These are phyloP conservation scores for Scutellaria baicalensis DNA, from an alignment of 257 asterid genomes.

Conservation along the genomic window DNA sequence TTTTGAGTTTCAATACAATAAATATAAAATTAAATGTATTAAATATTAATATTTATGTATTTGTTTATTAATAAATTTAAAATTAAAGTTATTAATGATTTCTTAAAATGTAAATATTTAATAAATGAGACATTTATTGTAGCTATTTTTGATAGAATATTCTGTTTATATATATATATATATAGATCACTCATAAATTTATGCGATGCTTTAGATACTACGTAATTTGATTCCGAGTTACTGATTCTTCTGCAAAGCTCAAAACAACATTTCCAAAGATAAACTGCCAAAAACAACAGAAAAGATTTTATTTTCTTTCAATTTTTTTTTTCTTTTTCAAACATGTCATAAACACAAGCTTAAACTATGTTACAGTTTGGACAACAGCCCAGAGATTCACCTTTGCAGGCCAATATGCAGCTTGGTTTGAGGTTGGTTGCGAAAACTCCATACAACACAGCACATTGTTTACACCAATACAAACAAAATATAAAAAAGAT, in stretches of 20 bases:
- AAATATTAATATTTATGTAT: too few relatives aligned
- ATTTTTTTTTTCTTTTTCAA: too few relatives aligned
- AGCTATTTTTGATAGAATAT: too few relatives aligned
- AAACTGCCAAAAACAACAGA: not conserved
- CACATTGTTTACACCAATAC: slow-evolving; percentile 12
- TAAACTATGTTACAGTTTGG: not conserved
- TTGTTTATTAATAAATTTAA: too few relatives aligned
- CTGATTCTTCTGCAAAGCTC: not conserved
- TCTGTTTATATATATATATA: too few relatives aligned
- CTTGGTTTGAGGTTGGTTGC: slow-evolving; percentile 12
- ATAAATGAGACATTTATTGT: too few relatives aligned
- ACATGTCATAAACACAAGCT: too few relatives aligned
- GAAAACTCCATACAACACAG: slow-evolving; percentile 1
- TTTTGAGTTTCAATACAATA: too few relatives aligned
- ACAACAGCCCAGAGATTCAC: not conserved
- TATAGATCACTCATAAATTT: not conserved
- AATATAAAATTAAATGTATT: too few relatives aligned
- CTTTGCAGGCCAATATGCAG: slow-evolving; percentile 10
- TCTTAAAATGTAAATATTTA: too few relatives aligned
- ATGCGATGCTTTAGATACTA: not conserved
- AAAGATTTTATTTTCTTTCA: too few relatives aligned
- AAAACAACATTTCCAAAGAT: not conserved
- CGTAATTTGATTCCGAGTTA: not conserved
- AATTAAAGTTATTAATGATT: too few relatives aligned
- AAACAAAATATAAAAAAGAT: slow-evolving; percentile 6